These are phyloP conservation scores for Paratinospora sagittata DNA, from an alignment of 164 flowering plant species.

Conservation along the genomic window DNA sequence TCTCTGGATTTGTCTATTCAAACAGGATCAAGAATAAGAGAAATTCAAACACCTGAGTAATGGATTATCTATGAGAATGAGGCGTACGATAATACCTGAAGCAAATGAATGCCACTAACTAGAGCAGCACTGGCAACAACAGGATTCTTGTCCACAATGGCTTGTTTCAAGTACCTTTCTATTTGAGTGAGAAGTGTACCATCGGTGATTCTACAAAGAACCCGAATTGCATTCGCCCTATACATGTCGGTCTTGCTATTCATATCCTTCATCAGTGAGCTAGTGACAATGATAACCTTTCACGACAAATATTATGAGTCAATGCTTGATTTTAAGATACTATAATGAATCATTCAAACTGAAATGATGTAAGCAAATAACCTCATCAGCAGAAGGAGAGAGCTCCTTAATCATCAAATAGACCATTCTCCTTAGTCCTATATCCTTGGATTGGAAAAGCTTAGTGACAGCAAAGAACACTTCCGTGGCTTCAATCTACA, in stretches of 20 bases:
- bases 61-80: background rate
- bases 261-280: slow-evolving; percentile 99
- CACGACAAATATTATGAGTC: slow-evolving; percentile 10
- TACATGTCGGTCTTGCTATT: slow-evolving; percentile 97
- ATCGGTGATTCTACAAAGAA: slow-evolving; percentile 86
- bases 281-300: slow-evolving; percentile 93
- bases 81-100: slow-evolving; percentile 54
- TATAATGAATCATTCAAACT: background rate
- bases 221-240: slow-evolving; percentile 94
- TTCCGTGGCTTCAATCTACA: slow-evolving; percentile 86
- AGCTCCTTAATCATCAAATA: slow-evolving; percentile 95
- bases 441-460: slow-evolving; percentile 89
- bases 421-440: slow-evolving; percentile 91
- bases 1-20: slow-evolving; percentile 83
- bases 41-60: background rate
- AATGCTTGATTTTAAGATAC: slow-evolving; percentile 9
- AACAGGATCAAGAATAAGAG: slow-evolving; percentile 3
- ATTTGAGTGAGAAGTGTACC: slow-evolving; percentile 93
- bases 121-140: slow-evolving; percentile 99
- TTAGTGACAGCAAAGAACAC: slow-evolving; percentile 96
- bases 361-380: slow-evolving; percentile 11
- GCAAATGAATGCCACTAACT: slow-evolving; percentile 91
- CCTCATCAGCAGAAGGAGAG: slow-evolving; percentile 97
- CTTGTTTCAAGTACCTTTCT: slow-evolving; percentile 95
- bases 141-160: slow-evolving; percentile 97